Percentiles rank a stretch among this genome's conserved stretches.
These are phyloP conservation scores for Boletus smithii DNA, from an alignment of 1,284 basidiomycete genomes.

Conservation along the genomic window DNA sequence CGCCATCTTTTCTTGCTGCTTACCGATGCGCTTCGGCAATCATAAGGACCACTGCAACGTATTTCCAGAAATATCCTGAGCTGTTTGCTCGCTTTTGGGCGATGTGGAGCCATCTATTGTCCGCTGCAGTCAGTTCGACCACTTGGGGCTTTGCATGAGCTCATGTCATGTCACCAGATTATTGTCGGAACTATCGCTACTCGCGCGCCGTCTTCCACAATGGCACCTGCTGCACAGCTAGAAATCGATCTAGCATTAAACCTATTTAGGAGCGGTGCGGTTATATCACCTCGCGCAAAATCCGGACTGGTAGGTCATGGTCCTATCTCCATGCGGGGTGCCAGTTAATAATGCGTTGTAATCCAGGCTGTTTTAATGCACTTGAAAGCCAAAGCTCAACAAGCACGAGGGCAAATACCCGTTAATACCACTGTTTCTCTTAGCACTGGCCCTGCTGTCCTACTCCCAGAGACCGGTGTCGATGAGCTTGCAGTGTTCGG, in stretches of 20 bases:
- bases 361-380: slow-evolving; percentile 46
- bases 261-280: slow-evolving; percentile 50
- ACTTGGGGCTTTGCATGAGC: neutral
- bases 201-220: slow-evolving; percentile 53
- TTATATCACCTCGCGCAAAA: slow-evolving; percentile 46
- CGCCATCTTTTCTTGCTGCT: slow-evolving; percentile 61
- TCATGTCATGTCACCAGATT: slow-evolving; percentile 38
- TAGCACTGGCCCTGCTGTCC: slow-evolving; percentile 28
- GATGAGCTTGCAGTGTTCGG: slow-evolving; percentile 67
- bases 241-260: slow-evolving; percentile 55
- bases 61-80: slow-evolving; percentile 52
- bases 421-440: slow-evolving; percentile 31
- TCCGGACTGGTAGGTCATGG: slow-evolving; percentile 45
- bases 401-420: slow-evolving; percentile 40
- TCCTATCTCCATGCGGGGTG: neutral
- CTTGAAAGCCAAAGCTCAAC: slow-evolving; percentile 48
- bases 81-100: slow-evolving; percentile 53
- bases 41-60: slow-evolving; percentile 49
- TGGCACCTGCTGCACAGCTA: slow-evolving; percentile 55
- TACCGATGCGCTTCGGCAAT: slow-evolving; percentile 59
- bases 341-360: neutral
- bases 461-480: slow-evolving; percentile 47
- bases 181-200: slow-evolving; percentile 57
- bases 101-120: slow-evolving; percentile 54
- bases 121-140: slow-evolving; percentile 44